phyloP scores from a whole-genome alignment of 176 grass and related monocot genomes.

The Metroxylon sagu region DNA sequence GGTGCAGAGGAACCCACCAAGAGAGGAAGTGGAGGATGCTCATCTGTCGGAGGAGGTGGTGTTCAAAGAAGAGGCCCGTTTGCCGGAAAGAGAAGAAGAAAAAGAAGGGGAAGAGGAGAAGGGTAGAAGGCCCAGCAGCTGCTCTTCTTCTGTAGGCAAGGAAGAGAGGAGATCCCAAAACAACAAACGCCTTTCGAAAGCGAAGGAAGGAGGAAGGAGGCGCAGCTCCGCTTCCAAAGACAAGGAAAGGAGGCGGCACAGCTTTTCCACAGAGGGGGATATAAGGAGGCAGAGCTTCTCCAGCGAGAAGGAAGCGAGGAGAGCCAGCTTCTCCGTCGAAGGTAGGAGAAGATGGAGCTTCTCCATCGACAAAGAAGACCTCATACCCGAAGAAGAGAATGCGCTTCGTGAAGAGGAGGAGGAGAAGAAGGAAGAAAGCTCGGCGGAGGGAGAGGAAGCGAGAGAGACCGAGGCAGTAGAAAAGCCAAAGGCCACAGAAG shows the following conservation, averaged over 20 bases:
- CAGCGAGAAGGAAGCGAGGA: slow-evolving; percentile 53
- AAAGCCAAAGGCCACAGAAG: no score
- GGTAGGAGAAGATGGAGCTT: slow-evolving; percentile 70
- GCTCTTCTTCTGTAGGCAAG: slow-evolving; percentile 31
- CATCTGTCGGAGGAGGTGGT: not conserved
- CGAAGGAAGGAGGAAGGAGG: slow-evolving; percentile 27
- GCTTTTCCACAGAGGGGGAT: slow-evolving; percentile 69
- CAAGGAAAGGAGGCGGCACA: slow-evolving; percentile 49
- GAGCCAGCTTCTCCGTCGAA: slow-evolving; percentile 85
- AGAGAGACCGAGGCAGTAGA: no score
- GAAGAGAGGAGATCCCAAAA: slow-evolving; percentile 49
- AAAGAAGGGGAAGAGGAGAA: slow-evolving; percentile 21
- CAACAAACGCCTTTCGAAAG: slow-evolving; percentile 3
- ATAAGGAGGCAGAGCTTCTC: slow-evolving; percentile 51
- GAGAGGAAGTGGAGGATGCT: not conserved
- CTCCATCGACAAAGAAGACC: slow-evolving; percentile 74
- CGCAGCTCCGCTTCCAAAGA: slow-evolving; percentile 34
- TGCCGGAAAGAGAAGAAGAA: slow-evolving; percentile 5
- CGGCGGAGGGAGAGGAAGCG: no score
- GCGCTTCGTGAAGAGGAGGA: slow-evolving; percentile 41
- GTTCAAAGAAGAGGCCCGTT: not conserved
- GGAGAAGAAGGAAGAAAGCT: no score
- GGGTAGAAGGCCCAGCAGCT: slow-evolving; percentile 18
- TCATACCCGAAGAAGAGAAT: slow-evolving; percentile 51
- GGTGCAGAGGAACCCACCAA: no score